These are phyloP conservation scores for Leishmania guyanensis DNA, from an alignment of 208 protist species.

Conservation along the genomic window DNA sequence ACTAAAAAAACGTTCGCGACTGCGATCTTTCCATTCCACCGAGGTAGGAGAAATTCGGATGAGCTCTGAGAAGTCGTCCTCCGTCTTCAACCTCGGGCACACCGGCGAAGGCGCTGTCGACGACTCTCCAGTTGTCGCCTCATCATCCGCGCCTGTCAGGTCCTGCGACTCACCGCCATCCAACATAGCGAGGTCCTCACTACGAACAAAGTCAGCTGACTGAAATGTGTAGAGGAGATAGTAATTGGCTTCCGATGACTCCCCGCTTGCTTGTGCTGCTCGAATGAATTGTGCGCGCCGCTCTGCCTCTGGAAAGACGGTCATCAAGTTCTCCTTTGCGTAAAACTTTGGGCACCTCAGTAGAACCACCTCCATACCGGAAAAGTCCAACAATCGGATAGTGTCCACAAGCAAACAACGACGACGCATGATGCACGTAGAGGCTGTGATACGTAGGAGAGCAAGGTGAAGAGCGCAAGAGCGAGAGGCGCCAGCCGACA, in stretches of 20 bases:
- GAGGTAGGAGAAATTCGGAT: conserved; percentile 36
- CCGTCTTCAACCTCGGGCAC: neutral
- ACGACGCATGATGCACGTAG: conserved; percentile 12
- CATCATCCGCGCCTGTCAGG: conserved; percentile 27
- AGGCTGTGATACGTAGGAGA: neutral
- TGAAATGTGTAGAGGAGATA: conserved; percentile 58
- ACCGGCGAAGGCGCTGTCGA: neutral
- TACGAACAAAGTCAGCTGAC: conserved; percentile 21
- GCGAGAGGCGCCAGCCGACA: neutral
- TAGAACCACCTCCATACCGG: conserved; percentile 41
- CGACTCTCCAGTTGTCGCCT: neutral
- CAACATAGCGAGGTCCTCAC: neutral
- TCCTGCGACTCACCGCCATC: conserved; percentile 17
- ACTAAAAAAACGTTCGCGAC: conserved; percentile 45
- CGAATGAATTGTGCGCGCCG: neutral
- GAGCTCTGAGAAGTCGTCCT: conserved; percentile 33
- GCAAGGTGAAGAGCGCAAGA: neutral
- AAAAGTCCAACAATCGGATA: conserved; percentile 1
- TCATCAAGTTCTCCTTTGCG: conserved; percentile 39
- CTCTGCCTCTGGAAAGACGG: conserved; percentile 39
- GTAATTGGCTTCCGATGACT: conserved; percentile 2
- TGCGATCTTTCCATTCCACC: conserved; percentile 50
- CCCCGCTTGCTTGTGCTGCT: neutral
- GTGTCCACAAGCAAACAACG: conserved; percentile 18
- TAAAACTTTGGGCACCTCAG: conserved; percentile 42